Evolutionary conservation across 495 filamentous ascomycete genomes (phyloP).

Genomic region (Penicillium canariense): DNA sequence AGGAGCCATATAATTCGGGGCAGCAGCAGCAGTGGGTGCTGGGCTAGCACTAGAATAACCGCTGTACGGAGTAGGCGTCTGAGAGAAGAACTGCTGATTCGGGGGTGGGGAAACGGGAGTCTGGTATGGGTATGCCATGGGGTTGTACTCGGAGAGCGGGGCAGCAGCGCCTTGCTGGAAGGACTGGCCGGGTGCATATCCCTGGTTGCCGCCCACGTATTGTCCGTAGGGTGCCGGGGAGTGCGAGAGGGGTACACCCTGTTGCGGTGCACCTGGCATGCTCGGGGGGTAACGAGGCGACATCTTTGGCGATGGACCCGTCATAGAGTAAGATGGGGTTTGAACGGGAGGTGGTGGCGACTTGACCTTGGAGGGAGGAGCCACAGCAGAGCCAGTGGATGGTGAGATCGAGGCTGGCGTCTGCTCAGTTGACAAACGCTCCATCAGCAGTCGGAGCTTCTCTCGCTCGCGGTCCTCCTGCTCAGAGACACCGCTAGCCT

Average conservation of each 20-base stretch:
- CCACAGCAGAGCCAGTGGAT: constrained; percentile 40
- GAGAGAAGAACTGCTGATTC: constrained; percentile 44
- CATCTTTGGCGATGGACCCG: constrained; percentile 38
- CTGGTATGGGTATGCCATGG: constrained; percentile 53
- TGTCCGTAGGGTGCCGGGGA: constrained; percentile 45
- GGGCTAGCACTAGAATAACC: constrained; percentile 36
- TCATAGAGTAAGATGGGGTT: constrained; percentile 36
- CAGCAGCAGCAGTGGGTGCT: constrained; percentile 28
- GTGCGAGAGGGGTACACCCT: constrained; percentile 35
- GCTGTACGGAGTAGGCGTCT: constrained; percentile 35
- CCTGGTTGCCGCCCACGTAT: constrained; percentile 32
- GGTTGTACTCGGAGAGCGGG: constrained; percentile 51
- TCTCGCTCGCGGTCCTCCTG: constrained; percentile 86
- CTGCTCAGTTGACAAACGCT: constrained; percentile 83
- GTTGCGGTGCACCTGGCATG: constrained; percentile 26
- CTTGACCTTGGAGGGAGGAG: constrained; percentile 33
- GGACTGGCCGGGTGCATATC: constrained; percentile 34
- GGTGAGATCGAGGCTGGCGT: constrained; percentile 43
- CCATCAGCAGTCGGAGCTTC: constrained; percentile 85
- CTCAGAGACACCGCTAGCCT: constrained; percentile 60
- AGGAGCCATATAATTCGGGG: constrained; percentile 52
- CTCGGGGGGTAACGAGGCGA: constrained; percentile 50
- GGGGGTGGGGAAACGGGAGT: constrained; percentile 47
- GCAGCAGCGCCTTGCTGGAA: constrained; percentile 50
- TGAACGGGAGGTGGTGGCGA: constrained; percentile 46